Base-by-base conservation (phyloP, 1,139 yeast genomes). In the Wickerhamomyces sp. region DNA sequence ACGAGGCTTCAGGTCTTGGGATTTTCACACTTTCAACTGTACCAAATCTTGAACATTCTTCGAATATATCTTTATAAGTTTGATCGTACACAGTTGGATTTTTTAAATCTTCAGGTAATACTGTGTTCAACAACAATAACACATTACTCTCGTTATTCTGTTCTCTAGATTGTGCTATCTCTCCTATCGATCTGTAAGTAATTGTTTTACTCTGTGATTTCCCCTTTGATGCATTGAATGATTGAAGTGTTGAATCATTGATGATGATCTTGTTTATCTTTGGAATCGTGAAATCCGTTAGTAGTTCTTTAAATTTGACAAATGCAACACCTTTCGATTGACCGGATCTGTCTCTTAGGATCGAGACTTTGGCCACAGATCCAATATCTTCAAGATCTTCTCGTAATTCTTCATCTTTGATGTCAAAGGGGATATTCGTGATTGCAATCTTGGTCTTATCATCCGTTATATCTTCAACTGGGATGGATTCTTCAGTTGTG, bases 1-100 rank as follows among this genome's bases (percentile, higher is more conserved):
- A 72, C 27, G 72, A 77, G 20, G 68, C 66, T 3, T 70, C 68
- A 0, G 91, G 91, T 44, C 74, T 65, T 0, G 93, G 89, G n/a
- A 87, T 73, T 40, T 68, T 70, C 4, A 86, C 59, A 5, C 73
- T 65, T 12, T 60, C 59, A 6, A 84, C 75, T 6, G 56, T 57
- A 0, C 89, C 89, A 41, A 65, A 68, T 33, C 65, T 66, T 0
- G 62, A 53, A 21, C 80, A 75, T 45, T 79, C 83, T 5, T 57
- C 55, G 12, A 52, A 45, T 19, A 87, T 68, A 32, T 82, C 84
- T 13, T 68, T 65, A 30, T 62, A 57, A 17, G 81, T 64, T 36
- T 75, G 77, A 14, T 66, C 59, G 40, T 66, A 73, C 32, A 66
- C 72, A 0, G 56, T 58, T 31, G 71, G 75, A 33, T 77, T 76